phyloP scores from a whole-genome alignment of 202 grass and related monocot genomes.

The Saccharum hybrid region DNA sequence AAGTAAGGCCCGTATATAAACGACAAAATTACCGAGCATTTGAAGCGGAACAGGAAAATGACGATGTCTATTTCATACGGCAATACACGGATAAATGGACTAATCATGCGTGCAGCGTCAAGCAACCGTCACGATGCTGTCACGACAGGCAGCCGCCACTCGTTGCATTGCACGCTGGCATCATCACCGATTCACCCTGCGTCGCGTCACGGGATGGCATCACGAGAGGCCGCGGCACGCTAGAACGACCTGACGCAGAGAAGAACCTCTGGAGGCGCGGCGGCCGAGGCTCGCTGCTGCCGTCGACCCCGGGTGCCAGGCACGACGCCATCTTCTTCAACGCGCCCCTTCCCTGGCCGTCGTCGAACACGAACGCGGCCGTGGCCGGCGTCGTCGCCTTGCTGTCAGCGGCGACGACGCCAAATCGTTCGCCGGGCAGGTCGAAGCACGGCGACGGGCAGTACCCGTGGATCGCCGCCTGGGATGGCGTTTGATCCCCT shows the following conservation, averaged over 20 bases:
- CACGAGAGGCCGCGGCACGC: conserved; percentile 3
- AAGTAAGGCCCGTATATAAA: too few species aligned
- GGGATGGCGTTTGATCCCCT: neutral
- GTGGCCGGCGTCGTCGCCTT: conserved; percentile 36
- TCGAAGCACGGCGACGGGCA: conserved; percentile 66
- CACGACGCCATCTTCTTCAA: conserved; percentile 53
- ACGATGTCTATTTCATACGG: neutral
- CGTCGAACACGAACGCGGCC: conserved; percentile 43
- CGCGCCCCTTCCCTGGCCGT: neutral
- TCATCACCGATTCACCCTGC: neutral
- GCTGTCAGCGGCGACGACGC: neutral
- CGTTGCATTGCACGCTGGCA: conserved; percentile 1
- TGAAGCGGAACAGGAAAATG: neutral
- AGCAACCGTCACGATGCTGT: neutral
- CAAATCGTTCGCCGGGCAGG: conserved; percentile 42
- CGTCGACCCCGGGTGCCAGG: conserved; percentile 24
- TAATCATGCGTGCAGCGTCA: neutral
- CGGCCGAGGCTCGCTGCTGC: neutral
- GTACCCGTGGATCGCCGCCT: conserved; percentile 8
- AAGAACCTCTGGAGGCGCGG: conserved; percentile 47
- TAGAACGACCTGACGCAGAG: conserved; percentile 26
- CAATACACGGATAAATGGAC: conserved; percentile 4
- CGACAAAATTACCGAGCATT: neutral
- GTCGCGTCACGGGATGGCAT: neutral
- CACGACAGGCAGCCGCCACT: neutral